These are phyloP conservation scores for Scleroderma bovista DNA, from an alignment of 768 basidiomycete species.

Conservation along the genomic window DNA sequence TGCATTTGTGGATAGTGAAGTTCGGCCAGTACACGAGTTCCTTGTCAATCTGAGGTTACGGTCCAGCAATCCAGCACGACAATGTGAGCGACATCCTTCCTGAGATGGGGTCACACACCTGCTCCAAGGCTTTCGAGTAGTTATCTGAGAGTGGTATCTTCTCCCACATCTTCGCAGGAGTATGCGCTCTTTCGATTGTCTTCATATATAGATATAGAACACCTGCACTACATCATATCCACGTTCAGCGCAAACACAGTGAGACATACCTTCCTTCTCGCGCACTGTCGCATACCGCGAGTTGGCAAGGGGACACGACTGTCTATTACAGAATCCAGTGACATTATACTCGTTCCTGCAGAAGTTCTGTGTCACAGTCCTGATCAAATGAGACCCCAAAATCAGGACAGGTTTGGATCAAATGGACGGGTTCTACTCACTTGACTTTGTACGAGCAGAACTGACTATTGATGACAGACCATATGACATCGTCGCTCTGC, in stretches of 20 bases:
- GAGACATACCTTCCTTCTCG: conserved; percentile 76
- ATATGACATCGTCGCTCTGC: conserved; percentile 98
- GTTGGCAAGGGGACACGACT: conserved; percentile 97
- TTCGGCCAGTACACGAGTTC: conserved; percentile 99
- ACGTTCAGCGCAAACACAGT: not conserved
- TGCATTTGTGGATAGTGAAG: conserved; percentile 97
- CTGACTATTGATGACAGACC: conserved; percentile 90
- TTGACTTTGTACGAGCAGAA: conserved; percentile 99
- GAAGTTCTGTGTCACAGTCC: conserved; percentile 94
- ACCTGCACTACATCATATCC: conserved; percentile 34
- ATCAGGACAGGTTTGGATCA: not conserved
- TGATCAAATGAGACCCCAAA: conserved; percentile 28
- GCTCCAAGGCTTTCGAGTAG: conserved; percentile 92
- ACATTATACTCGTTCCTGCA: conserved; percentile 99
- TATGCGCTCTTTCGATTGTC: conserved; percentile 95
- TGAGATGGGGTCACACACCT: conserved; percentile 45
- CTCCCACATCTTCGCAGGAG: conserved; percentile 98
- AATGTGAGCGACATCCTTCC: not conserved
- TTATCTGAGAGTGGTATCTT: conserved; percentile 87
- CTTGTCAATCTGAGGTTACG: conserved; percentile 71
- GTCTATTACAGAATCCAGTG: conserved; percentile 89
- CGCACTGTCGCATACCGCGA: conserved; percentile 97
- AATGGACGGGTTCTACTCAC: conserved; percentile 43
- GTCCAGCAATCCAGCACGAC: too few species aligned
- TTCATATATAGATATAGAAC: conserved; percentile 91